Evolutionary conservation across 2,329 filamentous ascomycete genomes (phyloP), one percentile per base, ranked within the genome.

Genomic region (Diaporthe nobilis): DNA sequence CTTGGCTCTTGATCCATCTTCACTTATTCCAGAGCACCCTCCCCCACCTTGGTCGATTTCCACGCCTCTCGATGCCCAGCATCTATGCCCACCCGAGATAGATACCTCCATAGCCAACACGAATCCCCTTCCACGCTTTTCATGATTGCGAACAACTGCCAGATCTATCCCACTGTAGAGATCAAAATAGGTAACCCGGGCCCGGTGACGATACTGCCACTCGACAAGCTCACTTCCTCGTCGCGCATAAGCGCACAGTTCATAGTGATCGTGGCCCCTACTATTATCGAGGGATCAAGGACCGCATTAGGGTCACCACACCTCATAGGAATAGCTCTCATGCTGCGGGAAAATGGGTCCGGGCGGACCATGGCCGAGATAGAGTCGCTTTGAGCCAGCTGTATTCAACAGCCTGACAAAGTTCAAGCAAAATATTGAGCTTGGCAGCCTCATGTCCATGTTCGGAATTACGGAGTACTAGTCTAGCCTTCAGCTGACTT

Each of bases 41-140:
- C 34, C 34, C 49, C 49, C n/a, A 20, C 37, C 22, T 39, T 34
- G 34, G 65, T 42, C 34, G 47, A 70, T 42, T 70, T 55, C n/a
- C 17, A 25, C 65, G 4, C 65, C 34, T 42, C 20, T 55, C 22
- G 49, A 55, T 70, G 49, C 65, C 9, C 34, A 31, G 34, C 15
- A 70, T 39, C 49, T 49, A 22, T 70, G 65, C 34, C 34, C 65
- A 28, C 22, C 34, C 65, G 13, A 70, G 47, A 70, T 28, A 70
- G 65, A 70, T 70, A 55, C 65, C 65, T 55, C 8, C 22, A 55
- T 70, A 70, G 10, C 34, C n/a, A 55, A 55, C n/a, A 13, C 28
- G n/a, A 55, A 22, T 28, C n/a, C 65, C 34, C n/a, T 28, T 20
- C 22, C 9, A 39, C n/a, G 12, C 12, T 5, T 6, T 13, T 4